Conservation (phyloP, 805 yeast species). For the Candida parachauliodes region DNA sequence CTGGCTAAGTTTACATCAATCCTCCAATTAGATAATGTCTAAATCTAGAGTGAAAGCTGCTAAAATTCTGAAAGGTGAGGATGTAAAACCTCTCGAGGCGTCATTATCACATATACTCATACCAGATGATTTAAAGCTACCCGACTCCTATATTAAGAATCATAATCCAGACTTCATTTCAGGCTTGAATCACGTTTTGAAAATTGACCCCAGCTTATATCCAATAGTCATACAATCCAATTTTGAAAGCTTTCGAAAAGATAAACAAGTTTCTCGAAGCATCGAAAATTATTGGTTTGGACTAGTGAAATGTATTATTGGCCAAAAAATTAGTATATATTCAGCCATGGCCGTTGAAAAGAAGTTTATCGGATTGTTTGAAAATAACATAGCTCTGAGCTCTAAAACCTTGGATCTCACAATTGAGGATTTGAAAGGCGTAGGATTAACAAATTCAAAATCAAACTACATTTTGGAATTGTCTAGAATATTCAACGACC, state of each 20-base stretch:
- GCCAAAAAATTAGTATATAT: slow-evolving; percentile 75
- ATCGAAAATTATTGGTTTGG: slow-evolving; percentile 34
- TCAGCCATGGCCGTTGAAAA: slow-evolving; percentile 68
- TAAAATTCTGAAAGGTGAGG: no score
- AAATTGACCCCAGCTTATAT: slow-evolving; percentile 31
- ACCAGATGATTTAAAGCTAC: slow-evolving; percentile 19
- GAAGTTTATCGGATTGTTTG: slow-evolving; percentile 39
- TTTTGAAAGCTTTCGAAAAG: slow-evolving; percentile 20
- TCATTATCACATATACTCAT: slow-evolving; percentile 11
- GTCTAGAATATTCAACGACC: slow-evolving; percentile 48
- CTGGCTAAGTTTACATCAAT: no score
- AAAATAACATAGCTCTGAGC: slow-evolving; percentile 48
- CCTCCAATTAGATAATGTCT: no score
- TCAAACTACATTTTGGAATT: slow-evolving; percentile 57
- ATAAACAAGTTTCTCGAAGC: slow-evolving; percentile 11
- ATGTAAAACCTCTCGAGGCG: slow-evolving; percentile 13
- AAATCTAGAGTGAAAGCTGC: no score
- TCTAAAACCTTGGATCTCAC: slow-evolving; percentile 36
- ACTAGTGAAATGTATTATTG: slow-evolving; percentile 44
- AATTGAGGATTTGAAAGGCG: slow-evolving; percentile 49
- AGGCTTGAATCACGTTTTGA: slow-evolving; percentile 27
- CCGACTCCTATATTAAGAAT: slow-evolving; percentile 22
- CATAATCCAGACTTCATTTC: slow-evolving; percentile 32
- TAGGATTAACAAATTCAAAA: slow-evolving; percentile 71
- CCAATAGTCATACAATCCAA: slow-evolving; percentile 26